Evolutionary conservation across 305 asterid species (phyloP), one percentile per base, ranked within the genome.

Genomic region (Fraxinus sp.): DNA sequence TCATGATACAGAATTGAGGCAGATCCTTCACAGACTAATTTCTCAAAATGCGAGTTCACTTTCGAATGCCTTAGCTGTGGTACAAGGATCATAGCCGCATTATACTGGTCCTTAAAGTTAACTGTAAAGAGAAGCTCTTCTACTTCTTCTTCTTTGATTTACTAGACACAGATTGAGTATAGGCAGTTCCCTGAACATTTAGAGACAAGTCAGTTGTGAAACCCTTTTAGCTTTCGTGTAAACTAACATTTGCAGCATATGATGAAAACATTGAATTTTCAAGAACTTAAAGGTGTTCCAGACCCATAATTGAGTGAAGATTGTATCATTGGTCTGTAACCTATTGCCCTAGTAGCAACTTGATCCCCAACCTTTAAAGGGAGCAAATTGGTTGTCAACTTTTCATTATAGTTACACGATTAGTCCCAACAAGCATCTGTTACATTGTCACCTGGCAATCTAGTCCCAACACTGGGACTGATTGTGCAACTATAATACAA

Each of bases 61-160:
- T 83, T 83, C 77, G 84, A 64, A 66, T 36, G 77, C 64, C 88
- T 84, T 79, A 78, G 76, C 76, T 80, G 76, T 79, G 84, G 80
- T 79, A 82, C 88, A 49, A 49, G 59, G 14, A 49, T 16, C 59
- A 49, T 14, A 14, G 20, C 20, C 18, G 59, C 59, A 49, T 49
- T 14, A 49, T 4, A 14, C 20, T 14, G 59, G 20, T 14, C 59
- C 59, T 49, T 49, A 14, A 14, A 16, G 72, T 80, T 74, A 57
- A 71, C 77, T 77, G 82, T 83, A 75, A 26, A 18, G 30, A 55
- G 43, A 66, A 26, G 78, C 35, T 77, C 57, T 14, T 80, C 88
- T 86, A 90, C 88, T 90, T 88, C 89, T 90, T 90, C 59, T 14
- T 49, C 93, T 89, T 89, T 39, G 81, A 87, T 79, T 90, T 90